phyloP scores from a whole-genome alignment of 2,329 filamentous ascomycete genomes.

The Zasmidium cellare region DNA sequence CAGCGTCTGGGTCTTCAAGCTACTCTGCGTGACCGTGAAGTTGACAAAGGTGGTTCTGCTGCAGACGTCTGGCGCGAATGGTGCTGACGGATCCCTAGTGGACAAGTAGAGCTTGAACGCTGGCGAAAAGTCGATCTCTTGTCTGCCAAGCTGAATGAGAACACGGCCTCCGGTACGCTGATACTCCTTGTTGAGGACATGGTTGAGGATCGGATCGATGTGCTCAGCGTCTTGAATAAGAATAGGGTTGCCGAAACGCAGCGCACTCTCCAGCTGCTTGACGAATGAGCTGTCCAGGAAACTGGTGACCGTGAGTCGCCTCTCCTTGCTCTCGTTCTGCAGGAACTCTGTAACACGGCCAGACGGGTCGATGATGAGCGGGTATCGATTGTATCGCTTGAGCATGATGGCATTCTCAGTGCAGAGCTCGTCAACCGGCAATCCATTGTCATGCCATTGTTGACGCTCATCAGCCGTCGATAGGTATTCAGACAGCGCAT shows the following conservation, averaged over 20 bases:
- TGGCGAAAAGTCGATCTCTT: constrained; percentile 98
- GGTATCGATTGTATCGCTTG: constrained; percentile 97
- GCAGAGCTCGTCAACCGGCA: constrained; percentile 95
- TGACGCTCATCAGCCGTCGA: constrained; percentile 95
- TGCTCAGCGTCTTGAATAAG: constrained; percentile 98
- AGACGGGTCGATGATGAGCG: constrained; percentile 96
- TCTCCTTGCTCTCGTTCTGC: constrained; percentile 89
- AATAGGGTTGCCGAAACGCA: constrained; percentile 97
- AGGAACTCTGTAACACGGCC: constrained; percentile 93
- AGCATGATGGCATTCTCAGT: constrained; percentile 98
- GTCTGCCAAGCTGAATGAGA: constrained; percentile 95
- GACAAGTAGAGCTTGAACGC: constrained; percentile 94
- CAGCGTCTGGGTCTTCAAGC: constrained; percentile 94
- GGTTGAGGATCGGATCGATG: constrained; percentile 93
- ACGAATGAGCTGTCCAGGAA: constrained; percentile 98
- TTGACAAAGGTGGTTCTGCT: constrained; percentile 99
- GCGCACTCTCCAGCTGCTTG: constrained; percentile 93
- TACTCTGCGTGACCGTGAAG: constrained; percentile 98
- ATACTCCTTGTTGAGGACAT: constrained; percentile 99
- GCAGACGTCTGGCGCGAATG: constrained; percentile 95
- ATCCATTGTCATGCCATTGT: constrained; percentile 88
- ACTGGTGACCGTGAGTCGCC: constrained; percentile 92
- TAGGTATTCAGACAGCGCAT: constrained; percentile 92
- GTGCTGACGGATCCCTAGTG: constrained; percentile 92
- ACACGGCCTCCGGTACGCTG: constrained; percentile 98